Evolutionary conservation across 2,329 filamentous ascomycete genomes (phyloP), one percentile per base, ranked within the genome.

Genomic region (Trichoderma koningii): DNA sequence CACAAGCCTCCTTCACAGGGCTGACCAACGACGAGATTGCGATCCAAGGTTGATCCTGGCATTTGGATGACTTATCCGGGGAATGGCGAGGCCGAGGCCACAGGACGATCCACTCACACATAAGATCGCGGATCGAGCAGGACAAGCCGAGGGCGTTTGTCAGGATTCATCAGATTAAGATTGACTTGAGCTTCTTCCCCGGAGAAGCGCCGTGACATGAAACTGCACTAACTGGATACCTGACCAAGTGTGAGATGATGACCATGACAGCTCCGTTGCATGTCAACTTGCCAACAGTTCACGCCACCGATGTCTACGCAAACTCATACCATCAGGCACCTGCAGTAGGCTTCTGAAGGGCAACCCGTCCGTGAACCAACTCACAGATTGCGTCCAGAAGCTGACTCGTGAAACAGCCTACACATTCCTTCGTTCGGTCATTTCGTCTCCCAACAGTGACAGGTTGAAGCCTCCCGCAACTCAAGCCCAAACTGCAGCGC

Each of bases 1-100:
- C 57, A 52, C 57, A 38, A 53, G 57, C 57, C 38, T 62, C 57
- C n/a, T 47, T 14, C 57, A 52, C 57, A 62, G 34, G 47, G 57
- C 57, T 62, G 57, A 52, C 57, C 57, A 52, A 62, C 57, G 52
- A 23, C 28, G 28, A 19, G 10, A 17, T 5, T 7, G 19, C 30
- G 6, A 17, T 30, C 21, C 57, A 42, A 52, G 57, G 57, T 28
- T 28, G 9, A 34, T 30, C 34, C 57, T 21, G 17, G 26, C 34
- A 26, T 28, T 45, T 42, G 53, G 53, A 30, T 14, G 53, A 9
- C 9, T 17, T 23, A 23, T 23, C 10, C 23, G 52, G 21, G 12
- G n/a, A 9, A 14, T 7, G 34, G 12, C 1, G 34, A 38, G 34
- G 34, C 2, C 10, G 34, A 14, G 34, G 34, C 34, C 34, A 2